A percentile compares a stretch with the other conserved stretches of the same genome.
Conservation (phyloP, 2,329 filamentous ascomycete genomes). For the Beauveria medogensis region DNA sequence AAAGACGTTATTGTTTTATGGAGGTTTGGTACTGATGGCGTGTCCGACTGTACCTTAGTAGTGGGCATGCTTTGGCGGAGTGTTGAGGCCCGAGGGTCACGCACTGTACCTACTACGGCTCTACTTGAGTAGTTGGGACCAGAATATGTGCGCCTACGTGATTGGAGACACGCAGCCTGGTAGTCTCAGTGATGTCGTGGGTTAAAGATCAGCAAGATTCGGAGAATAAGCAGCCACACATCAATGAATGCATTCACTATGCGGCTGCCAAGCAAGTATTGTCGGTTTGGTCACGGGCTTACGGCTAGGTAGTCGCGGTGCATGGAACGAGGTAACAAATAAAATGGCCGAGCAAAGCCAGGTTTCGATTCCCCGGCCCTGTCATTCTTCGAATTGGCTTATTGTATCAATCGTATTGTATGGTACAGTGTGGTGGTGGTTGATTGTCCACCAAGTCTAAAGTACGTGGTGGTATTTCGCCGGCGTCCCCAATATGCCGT, state of each 20-base stretch:
- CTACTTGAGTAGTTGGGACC: background rate
- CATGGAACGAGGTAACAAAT: background rate
- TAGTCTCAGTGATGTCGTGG: background rate
- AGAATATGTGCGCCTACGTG: background rate
- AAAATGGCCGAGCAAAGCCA: background rate
- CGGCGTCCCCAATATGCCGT: background rate
- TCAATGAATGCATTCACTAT: background rate
- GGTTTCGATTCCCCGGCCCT: background rate
- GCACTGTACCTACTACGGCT: background rate
- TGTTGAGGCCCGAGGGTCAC: background rate
- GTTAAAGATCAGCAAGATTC: background rate
- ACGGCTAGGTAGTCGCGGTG: background rate
- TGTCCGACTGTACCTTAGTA: background rate
- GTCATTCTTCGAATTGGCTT: conserved; percentile 3
- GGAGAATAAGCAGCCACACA: background rate
- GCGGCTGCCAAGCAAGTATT: background rate
- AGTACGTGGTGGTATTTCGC: conserved; percentile 11
- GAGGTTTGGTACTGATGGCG: conserved; percentile 5
- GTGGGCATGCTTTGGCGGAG: background rate
- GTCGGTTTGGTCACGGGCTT: background rate
- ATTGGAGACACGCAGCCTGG: background rate
- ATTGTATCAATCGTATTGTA: conserved; percentile 12
- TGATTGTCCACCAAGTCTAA: conserved; percentile 7
- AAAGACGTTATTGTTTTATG: background rate
- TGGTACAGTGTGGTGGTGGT: conserved; percentile 11